phyloP scores from a whole-genome alignment of 2,329 filamentous ascomycete species.

The Macrophomina pseudophaseolina region DNA sequence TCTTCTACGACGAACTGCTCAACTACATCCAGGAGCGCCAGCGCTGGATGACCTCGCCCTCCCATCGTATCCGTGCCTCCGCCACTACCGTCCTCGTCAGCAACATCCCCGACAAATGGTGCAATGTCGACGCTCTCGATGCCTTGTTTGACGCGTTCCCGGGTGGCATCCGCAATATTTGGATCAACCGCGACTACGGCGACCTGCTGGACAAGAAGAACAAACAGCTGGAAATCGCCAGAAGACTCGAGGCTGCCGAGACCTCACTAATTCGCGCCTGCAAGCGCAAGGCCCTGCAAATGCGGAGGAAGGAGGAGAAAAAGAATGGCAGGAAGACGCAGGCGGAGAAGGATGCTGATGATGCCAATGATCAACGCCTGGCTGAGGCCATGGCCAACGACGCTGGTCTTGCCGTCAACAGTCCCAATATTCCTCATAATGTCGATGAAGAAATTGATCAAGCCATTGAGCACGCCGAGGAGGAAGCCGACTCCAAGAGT shows the following conservation, averaged over 20 bases:
- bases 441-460: constrained; percentile 22
- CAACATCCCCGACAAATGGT: constrained; percentile 89
- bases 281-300: constrained; percentile 37
- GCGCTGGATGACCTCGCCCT: constrained; percentile 90
- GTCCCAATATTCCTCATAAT: constrained; percentile 18
- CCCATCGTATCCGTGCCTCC: constrained; percentile 90
- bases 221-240: constrained; percentile 72
- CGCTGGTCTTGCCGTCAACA: constrained; percentile 8
- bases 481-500: neutral
- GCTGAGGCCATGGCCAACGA: constrained; percentile 14
- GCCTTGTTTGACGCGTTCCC: constrained; percentile 95
- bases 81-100: constrained; percentile 95
- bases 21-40: constrained; percentile 93
- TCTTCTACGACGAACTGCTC: constrained; percentile 84
- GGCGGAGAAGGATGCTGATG: neutral
- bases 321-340: constrained; percentile 9
- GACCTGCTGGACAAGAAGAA: constrained; percentile 83
- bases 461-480: neutral
- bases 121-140: constrained; percentile 78
- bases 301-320: constrained; percentile 18
- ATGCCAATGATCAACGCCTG: neutral
- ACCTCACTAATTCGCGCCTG: constrained; percentile 81
- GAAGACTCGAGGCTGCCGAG: constrained; percentile 77
- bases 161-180: constrained; percentile 91
- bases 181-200: constrained; percentile 91